Base-by-base conservation (phyloP, 1,139 yeast species). In the Taphrina confusa region DNA sequence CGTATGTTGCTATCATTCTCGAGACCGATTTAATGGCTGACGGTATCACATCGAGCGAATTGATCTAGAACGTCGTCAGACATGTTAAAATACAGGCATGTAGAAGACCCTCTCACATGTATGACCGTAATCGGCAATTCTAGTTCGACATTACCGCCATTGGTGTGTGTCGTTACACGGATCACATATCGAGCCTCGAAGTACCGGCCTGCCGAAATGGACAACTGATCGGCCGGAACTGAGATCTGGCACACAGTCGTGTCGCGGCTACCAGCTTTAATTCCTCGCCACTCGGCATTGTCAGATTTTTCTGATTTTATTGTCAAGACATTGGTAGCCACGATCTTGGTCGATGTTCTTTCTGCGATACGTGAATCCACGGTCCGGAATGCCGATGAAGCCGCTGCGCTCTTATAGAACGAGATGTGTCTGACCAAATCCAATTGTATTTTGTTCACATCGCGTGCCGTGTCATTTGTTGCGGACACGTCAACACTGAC, bases 131-230 rank as follows among this genome's bases (percentile, higher is more conserved):
- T 54, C 3, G 58, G 58, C 18, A 54, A 20, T 28, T 54, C 58
- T 12, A 54, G 36, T 33, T 46, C 31, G 18, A 54, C 51, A 8
- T 34, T 44, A 2, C 58, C 51, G 14, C 58, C 58, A 18, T 37
- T 44, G 9, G 58, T 42, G 12, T 18, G 8, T 9, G 42, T 44
- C 6, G 20, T 4, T 18, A 54, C 44, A 11, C 42, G 34, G 14
- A 54, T 44, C 12, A 54, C 37, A 37, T 54, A 54, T 6, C 44
- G 37, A 9, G 51, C 22, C 27, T 36, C 58, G 44, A 54, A 60
- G 31, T 54, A 57, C 18, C 62, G 36, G 27, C 62, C 62, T 23
- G 59, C 62, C 23, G 50, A 45, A 22, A 60, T 34, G 4, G 62
- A 50, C 20, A 57, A 50, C 51, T 60, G 49, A n/a, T 45, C 56